Conservation (phyloP, 2,329 filamentous ascomycete genomes). For the Cercospora janseana region DNA sequence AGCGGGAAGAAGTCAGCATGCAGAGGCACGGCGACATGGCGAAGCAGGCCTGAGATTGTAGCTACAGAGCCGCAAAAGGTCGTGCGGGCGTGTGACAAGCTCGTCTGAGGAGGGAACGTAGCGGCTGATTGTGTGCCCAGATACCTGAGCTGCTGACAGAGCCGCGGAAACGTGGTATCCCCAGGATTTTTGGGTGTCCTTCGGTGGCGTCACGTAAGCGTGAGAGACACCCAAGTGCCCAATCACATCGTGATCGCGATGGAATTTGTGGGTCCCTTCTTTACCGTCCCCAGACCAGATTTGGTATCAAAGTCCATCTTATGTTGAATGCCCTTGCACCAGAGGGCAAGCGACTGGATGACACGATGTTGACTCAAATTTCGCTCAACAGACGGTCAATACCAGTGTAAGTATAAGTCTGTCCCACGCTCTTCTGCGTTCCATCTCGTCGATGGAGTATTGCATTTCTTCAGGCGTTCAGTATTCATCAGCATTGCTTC, state of each 20-base stretch:
- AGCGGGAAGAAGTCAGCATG: constrained; percentile 13
- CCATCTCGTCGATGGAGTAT: background rate
- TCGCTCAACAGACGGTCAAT: background rate
- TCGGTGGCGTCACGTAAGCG: constrained; percentile 3
- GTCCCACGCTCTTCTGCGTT: background rate
- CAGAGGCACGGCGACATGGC: background rate
- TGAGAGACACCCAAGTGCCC: background rate
- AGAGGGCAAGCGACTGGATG: constrained; percentile 2
- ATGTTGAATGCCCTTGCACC: constrained; percentile 6
- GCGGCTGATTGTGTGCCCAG: constrained; percentile 3
- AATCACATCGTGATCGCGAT: constrained; percentile 14
- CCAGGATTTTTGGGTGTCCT: background rate
- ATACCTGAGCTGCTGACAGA: constrained; percentile 9
- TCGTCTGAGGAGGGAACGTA: constrained; percentile 2
- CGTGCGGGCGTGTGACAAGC: constrained; percentile 4
- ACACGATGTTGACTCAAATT: constrained; percentile 1
- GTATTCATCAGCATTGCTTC: constrained; percentile 4
- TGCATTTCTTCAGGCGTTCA: constrained; percentile 7
- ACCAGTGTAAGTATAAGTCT: constrained; percentile 10
- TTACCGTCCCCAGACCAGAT: constrained; percentile 7
- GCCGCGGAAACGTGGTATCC: constrained; percentile 5
- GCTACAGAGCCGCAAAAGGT: constrained; percentile 10
- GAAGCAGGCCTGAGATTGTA: constrained; percentile 2
- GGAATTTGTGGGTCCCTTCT: constrained; percentile 1
- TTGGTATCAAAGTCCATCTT: constrained; percentile 10